phyloP scores from a whole-genome alignment of 2,329 filamentous ascomycete genomes.

The Phoma herbarum region DNA sequence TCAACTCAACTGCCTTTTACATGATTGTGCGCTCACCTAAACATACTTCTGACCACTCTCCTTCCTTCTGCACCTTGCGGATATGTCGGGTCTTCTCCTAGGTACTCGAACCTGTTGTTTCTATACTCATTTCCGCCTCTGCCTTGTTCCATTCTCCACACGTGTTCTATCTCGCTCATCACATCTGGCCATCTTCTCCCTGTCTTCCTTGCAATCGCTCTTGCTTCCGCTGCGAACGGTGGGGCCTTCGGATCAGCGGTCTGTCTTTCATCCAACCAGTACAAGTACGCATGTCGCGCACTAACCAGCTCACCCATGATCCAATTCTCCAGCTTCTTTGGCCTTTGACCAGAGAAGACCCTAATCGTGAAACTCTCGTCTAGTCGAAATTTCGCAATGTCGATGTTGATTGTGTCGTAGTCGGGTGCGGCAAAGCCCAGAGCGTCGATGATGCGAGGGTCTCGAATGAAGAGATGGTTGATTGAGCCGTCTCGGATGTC shows the following conservation, averaged over 20 bases:
- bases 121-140: slow-evolving; percentile 11
- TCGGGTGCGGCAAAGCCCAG: slow-evolving; percentile 22
- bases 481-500: slow-evolving; percentile 27
- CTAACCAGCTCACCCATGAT: slow-evolving; percentile 25
- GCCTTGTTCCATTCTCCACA: slow-evolving; percentile 27
- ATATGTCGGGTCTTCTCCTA: slow-evolving; percentile 24
- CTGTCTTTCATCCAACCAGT: slow-evolving; percentile 26
- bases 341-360: slow-evolving; percentile 9
- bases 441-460: slow-evolving; percentile 18
- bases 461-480: slow-evolving; percentile 27
- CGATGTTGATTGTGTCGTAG: slow-evolving; percentile 3
- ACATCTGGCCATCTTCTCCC: slow-evolving; percentile 22
- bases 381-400: slow-evolving; percentile 2
- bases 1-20: too few relatives aligned
- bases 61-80: not conserved
- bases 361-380: slow-evolving; percentile 25
- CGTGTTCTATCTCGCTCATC: slow-evolving; percentile 24
- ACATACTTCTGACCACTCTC: slow-evolving; percentile 16
- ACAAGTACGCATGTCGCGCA: slow-evolving; percentile 28
- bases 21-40: not conserved
- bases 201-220: slow-evolving; percentile 11
- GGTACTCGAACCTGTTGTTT: slow-evolving; percentile 15
- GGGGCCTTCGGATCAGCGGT: slow-evolving; percentile 14
- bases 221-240: slow-evolving; percentile 23
- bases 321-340: slow-evolving; percentile 8